These are phyloP conservation scores for Paramecium sonneborni DNA, from an alignment of 73 alveolate species.

Conservation along the genomic window DNA sequence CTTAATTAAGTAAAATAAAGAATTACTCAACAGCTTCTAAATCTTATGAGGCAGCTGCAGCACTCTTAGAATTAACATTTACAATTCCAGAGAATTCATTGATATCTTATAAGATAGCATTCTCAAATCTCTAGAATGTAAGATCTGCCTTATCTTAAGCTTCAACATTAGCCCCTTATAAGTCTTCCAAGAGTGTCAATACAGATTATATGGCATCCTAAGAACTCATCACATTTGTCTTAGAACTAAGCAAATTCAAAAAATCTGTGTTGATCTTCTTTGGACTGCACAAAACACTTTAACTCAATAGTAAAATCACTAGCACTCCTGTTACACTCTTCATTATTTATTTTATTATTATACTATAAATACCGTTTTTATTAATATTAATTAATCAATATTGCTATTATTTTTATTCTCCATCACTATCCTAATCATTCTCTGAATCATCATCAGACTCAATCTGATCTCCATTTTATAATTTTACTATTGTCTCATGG, in stretches of 20 bases:
- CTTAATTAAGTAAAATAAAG: neutral
- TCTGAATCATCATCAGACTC: slow-evolving; percentile 7
- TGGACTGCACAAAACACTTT: slow-evolving; percentile 2
- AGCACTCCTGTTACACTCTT: slow-evolving; percentile 15
- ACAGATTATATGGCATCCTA: slow-evolving; percentile 42
- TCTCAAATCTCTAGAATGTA: slow-evolving; percentile 24
- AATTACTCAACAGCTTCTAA: slow-evolving; percentile 34
- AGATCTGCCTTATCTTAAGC: slow-evolving; percentile 38
- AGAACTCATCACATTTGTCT: slow-evolving; percentile 26
- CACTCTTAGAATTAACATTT: slow-evolving; percentile 31
- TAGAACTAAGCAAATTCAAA: slow-evolving; percentile 33
- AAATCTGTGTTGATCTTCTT: slow-evolving; percentile 47
- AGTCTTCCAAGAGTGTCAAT: slow-evolving; percentile 1
- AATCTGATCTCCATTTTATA: neutral
- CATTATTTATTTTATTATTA: neutral
- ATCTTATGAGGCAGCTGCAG: slow-evolving; percentile 32
- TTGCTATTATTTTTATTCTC: neutral
- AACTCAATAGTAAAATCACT: neutral
- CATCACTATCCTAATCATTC: slow-evolving; percentile 6
- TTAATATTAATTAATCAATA: neutral
- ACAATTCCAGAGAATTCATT: slow-evolving; percentile 53
- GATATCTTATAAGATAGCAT: slow-evolving; percentile 22
- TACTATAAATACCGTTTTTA: slow-evolving; percentile 21
- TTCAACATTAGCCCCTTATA: slow-evolving; percentile 19
- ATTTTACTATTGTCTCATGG: neutral